Evolutionary conservation across 2,329 filamentous ascomycete species (phyloP).

Genomic region (Didymellaceae sp.): DNA sequence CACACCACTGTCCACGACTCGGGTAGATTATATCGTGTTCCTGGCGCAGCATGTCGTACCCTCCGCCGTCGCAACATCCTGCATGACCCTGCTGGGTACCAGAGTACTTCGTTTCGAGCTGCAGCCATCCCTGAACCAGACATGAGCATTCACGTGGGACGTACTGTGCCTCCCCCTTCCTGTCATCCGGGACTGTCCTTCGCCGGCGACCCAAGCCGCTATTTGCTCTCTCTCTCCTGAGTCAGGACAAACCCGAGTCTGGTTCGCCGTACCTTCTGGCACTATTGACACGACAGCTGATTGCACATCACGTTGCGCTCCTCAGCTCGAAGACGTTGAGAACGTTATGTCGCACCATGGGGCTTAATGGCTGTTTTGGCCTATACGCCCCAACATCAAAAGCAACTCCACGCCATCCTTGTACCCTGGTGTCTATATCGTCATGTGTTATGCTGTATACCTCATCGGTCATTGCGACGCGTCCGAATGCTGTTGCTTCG

Average conservation of each 20-base stretch:
- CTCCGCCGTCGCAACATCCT: constrained; percentile 13
- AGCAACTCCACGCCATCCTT: constrained; percentile 5
- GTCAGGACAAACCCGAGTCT: constrained; percentile 1
- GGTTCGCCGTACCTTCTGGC: constrained; percentile 13
- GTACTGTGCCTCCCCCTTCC: not conserved
- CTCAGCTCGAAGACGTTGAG: constrained; percentile 1
- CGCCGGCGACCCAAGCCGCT: not conserved
- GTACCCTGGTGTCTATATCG: no score
- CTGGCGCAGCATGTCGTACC: constrained; percentile 23
- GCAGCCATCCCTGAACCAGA: constrained; percentile 2
- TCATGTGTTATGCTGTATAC: no score
- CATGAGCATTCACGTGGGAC: constrained; percentile 5
- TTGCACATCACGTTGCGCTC: not conserved
- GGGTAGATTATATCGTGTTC: constrained; percentile 18
- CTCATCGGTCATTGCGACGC: no score
- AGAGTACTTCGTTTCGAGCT: not conserved
- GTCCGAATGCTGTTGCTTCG: no score
- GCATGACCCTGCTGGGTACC: constrained; percentile 1
- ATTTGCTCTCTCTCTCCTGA: constrained; percentile 3
- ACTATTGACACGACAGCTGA: constrained; percentile 8
- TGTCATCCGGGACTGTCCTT: not conserved
- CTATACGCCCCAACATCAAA: constrained; percentile 3
- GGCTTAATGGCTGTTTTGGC: constrained; percentile 10
- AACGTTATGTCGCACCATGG: constrained; percentile 6
- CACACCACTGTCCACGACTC: constrained; percentile 4